Percentiles rank a stretch among this genome's conserved stretches.
Evolutionary conservation across 495 filamentous ascomycete species (phyloP).

Genomic region (Glonium stellatum): DNA sequence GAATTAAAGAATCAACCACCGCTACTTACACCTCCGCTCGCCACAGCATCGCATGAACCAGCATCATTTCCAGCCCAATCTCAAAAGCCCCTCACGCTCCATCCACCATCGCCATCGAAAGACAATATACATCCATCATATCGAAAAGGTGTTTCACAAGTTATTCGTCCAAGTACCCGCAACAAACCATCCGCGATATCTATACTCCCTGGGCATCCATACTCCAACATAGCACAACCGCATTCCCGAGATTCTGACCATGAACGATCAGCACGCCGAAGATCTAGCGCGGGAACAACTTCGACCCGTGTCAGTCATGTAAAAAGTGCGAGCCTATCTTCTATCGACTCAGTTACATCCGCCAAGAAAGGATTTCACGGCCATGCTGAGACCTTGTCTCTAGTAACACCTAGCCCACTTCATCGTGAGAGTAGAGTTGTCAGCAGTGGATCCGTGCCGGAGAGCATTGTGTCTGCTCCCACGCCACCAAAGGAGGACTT

Average conservation of each 20-base stretch:
- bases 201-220: slow-evolving; percentile 5
- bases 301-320: slow-evolving; percentile 17
- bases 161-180: slow-evolving; percentile 26
- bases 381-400: slow-evolving; percentile 9
- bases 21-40: slow-evolving; percentile 27
- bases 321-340: slow-evolving; percentile 30
- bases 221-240: slow-evolving; percentile 3
- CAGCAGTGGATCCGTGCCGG: slow-evolving; percentile 20
- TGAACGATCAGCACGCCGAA: slow-evolving; percentile 12
- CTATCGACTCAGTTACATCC: slow-evolving; percentile 27
- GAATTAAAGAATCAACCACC: slow-evolving; percentile 32
- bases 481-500: slow-evolving; percentile 7
- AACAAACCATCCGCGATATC: slow-evolving; percentile 14
- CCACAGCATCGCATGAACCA: slow-evolving; percentile 24
- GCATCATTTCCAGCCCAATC: slow-evolving; percentile 18
- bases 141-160: slow-evolving; percentile 39
- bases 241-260: slow-evolving; percentile 5
- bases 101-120: slow-evolving; percentile 34
- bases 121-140: slow-evolving; percentile 39
- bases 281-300: slow-evolving; percentile 22
- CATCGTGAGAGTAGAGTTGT: slow-evolving; percentile 16
- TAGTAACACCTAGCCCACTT: not conserved
- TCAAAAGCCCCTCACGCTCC: slow-evolving; percentile 12
- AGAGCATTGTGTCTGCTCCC: slow-evolving; percentile 16
- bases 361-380: slow-evolving; percentile 9